A percentile compares a stretch with the other conserved stretches of the same genome.
phyloP scores from a whole-genome alignment of 257 asterid genomes.

The Ajuga chamaepitys region DNA sequence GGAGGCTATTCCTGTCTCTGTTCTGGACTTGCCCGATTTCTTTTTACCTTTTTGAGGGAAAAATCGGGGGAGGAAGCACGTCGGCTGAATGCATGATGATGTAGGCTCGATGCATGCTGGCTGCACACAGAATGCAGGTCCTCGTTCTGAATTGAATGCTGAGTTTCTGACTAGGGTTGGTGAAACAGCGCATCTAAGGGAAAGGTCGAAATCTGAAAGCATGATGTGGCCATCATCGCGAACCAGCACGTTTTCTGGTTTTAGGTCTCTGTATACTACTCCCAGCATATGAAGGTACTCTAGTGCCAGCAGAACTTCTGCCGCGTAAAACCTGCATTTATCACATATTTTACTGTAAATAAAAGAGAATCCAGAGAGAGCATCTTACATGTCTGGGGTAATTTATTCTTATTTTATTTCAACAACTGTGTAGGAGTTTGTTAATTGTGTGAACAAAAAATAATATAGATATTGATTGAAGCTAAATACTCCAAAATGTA shows the following conservation, averaged over 20 bases:
- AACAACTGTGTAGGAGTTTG: neutral
- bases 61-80: constrained; percentile 74
- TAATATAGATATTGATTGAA: neutral
- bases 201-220: constrained; percentile 85
- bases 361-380: neutral
- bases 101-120: constrained; percentile 84
- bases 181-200: constrained; percentile 70
- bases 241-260: constrained; percentile 80
- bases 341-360: neutral
- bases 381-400: too few relatives aligned
- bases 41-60: constrained; percentile 63
- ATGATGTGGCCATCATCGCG: constrained; percentile 93
- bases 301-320: constrained; percentile 76
- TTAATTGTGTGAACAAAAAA: neutral
- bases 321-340: constrained; percentile 68
- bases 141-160: constrained; percentile 36
- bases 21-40: constrained; percentile 37
- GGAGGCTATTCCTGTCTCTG: constrained; percentile 30
- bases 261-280: constrained; percentile 73
- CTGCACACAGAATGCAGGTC: constrained; percentile 68
- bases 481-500: neutral
- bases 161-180: constrained; percentile 65
- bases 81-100: constrained; percentile 60
- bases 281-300: constrained; percentile 95
- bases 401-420: too few relatives aligned